Base-by-base conservation (phyloP, 768 basidiomycete genomes). In the Daedaleopsis sinensis region DNA sequence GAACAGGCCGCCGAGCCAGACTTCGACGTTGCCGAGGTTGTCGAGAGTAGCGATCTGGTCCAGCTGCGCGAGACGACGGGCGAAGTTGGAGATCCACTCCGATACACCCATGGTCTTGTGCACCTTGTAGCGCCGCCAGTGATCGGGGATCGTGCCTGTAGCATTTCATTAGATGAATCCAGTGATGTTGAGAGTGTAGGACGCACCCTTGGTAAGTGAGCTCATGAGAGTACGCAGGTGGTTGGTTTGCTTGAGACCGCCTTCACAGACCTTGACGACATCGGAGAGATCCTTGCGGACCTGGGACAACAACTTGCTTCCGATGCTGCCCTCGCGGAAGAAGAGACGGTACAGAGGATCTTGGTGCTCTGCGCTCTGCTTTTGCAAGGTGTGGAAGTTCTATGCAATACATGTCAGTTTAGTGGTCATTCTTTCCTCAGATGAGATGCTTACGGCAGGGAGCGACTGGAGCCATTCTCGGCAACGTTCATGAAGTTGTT, bases 1-100 rank as follows among this genome's bases (percentile, higher is more conserved):
- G 83, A 98, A 98, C 58, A 99, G 74, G 0, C 93, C 92, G 23
- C 96, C 95, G 15, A 98, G 84, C 91, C 93, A 94, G 48, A 97
- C 91, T 74, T 93, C 87, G 50, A 91, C 78, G 66, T 91, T 80
- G 65, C 78, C 82, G 64, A 89, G 75, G 68, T 81, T 86, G 63
- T 89, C 87, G 49, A 87, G 75, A 19, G 74, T 72, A 0, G 89
- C 83, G 58, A 98, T 87, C 36, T 77, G 75, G 55, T 94, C 85
- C 42, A 98, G 83, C 71, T 98, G 96, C n/a, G 76, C 82, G 38
- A 98, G 75, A 21, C 97, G 89, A 32, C 86, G 84, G 27, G 84
- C 79, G 48, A 98, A 82, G 74, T 97, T 88, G 18, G 86, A 82
- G 63, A 97, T 88, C 91, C 93, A 98, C 36, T 87, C 87, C 2